Evolutionary conservation across 768 basidiomycete species (phyloP).

Genomic region (Boletus rubescentipes): DNA sequence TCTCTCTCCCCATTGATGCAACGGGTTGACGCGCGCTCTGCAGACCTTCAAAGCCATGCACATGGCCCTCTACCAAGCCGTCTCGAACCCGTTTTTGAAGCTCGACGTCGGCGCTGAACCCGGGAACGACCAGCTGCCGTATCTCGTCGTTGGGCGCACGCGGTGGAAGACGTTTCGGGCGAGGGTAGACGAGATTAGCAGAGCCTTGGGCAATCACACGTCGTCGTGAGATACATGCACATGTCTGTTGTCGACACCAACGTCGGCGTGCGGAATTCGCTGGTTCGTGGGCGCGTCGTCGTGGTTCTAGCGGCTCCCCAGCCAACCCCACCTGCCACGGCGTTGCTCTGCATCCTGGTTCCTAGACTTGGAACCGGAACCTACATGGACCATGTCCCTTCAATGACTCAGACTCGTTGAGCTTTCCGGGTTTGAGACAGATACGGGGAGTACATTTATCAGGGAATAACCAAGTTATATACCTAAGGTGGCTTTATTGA

Average conservation of each 20-base stretch:
- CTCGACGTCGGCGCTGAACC: conserved; percentile 52
- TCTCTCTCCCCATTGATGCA: too few relatives aligned
- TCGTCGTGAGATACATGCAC: conserved; percentile 20
- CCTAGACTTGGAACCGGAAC: conserved; percentile 37
- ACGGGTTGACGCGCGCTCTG: not conserved
- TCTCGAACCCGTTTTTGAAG: conserved; percentile 85
- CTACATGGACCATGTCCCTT: conserved; percentile 60
- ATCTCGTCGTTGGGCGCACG: conserved; percentile 57
- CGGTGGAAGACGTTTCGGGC: conserved; percentile 70
- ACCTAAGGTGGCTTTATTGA: conserved; percentile 47
- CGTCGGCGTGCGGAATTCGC: not conserved
- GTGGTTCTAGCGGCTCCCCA: conserved; percentile 26
- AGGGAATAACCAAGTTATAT: conserved; percentile 3
- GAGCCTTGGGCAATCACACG: conserved; percentile 49
- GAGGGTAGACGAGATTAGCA: conserved; percentile 74
- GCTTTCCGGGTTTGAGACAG: conserved; percentile 79
- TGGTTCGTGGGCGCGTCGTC: conserved; percentile 26
- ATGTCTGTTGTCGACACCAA: not conserved
- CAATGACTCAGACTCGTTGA: conserved; percentile 80
- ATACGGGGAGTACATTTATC: conserved; percentile 67
- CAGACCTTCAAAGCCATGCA: conserved; percentile 90
- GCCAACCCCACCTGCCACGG: conserved; percentile 24
- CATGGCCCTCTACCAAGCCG: conserved; percentile 79
- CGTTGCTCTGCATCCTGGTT: conserved; percentile 10
- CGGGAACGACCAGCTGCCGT: conserved; percentile 49